Evolutionary conservation across 352 stramenopile genomes (phyloP), one percentile per base, ranked within the genome.

Genomic region (Globisporangium paddicum): DNA sequence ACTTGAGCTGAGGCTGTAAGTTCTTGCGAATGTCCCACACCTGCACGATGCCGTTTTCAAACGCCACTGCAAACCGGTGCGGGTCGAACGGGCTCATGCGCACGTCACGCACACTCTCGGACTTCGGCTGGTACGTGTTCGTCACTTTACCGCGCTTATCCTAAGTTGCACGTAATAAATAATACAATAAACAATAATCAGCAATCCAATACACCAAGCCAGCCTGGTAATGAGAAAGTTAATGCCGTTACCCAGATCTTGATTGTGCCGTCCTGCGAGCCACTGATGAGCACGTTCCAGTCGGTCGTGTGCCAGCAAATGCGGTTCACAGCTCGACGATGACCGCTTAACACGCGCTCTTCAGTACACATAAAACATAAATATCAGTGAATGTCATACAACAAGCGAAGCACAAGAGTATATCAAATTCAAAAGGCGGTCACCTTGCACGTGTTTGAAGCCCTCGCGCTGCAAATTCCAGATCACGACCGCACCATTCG

Each of bases 1-100:
- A 94, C 64, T 91, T 93, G 45, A 91, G 55, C 60, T 92, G 80
- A 10, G 84, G 84, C 51, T 94, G 82, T 9, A 69, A 62, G 50
- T 89, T 90, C 67, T 93, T 90, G 45, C 83, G 82, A 38, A 92
- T 82, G 68, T 95, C 86, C 86, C 86, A 95, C 47, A 95, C 83
- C 57, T 95, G 83, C 7, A 94, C 78, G 35, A 89, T 91, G 8
- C 86, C 86, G 35, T 93, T 95, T 48, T 95, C 86, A 60, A 95
- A 95, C 0, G 84, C 84, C 26, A 79, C 86, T 14, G 86, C 86
- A 38, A 95, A 95, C 14, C 79, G 76, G 41, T 87, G 88, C 3
- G 83, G 58, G 38, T 92, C 80, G 60, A 90, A 90, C 10, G 69
- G 72, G 63, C 75, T 92, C 19, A 89, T 71, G 10, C 86, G 81